These are phyloP conservation scores for Talaromyces amestolkiae DNA, from an alignment of 2,329 filamentous ascomycete genomes.

Conservation along the genomic window DNA sequence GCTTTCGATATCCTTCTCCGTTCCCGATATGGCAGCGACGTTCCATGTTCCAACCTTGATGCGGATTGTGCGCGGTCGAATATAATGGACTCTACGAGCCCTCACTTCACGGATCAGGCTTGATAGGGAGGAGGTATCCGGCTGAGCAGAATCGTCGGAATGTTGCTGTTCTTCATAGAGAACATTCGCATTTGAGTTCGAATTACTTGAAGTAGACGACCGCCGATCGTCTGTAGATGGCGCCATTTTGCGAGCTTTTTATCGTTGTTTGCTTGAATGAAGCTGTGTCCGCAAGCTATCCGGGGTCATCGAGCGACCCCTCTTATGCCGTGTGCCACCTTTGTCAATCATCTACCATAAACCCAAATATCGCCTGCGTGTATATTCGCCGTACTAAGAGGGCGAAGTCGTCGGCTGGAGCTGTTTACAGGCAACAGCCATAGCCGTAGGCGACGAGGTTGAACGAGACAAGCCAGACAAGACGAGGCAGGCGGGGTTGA, in stretches of 20 bases:
- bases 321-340: slow-evolving; percentile 1
- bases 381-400: not conserved
- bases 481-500: slow-evolving; percentile 2
- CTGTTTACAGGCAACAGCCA: slow-evolving; percentile 14
- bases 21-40: slow-evolving; percentile 77
- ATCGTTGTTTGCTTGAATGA: not conserved
- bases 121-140: slow-evolving; percentile 29
- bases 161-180: slow-evolving; percentile 17
- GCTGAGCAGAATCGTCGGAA: slow-evolving; percentile 21
- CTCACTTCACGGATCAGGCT: slow-evolving; percentile 61
- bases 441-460: slow-evolving; percentile 11
- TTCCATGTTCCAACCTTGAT: slow-evolving; percentile 97
- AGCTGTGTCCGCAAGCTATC: slow-evolving; percentile 6
- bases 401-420: not conserved
- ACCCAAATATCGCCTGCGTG: not conserved
- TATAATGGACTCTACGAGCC: slow-evolving; percentile 75
- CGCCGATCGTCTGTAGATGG: slow-evolving; percentile 6
- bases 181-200: not conserved
- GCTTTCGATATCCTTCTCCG: slow-evolving; percentile 78
- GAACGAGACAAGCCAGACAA: not conserved
- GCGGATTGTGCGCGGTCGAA: slow-evolving; percentile 68
- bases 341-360: not conserved
- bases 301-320: slow-evolving; percentile 9
- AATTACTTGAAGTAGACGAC: not conserved
- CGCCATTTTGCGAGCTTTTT: slow-evolving; percentile 12